Percentiles rank a stretch among this genome's conserved stretches.
Evolutionary conservation across 176 grass and related monocot genomes (phyloP).

Genomic region (Chloris gayana): DNA sequence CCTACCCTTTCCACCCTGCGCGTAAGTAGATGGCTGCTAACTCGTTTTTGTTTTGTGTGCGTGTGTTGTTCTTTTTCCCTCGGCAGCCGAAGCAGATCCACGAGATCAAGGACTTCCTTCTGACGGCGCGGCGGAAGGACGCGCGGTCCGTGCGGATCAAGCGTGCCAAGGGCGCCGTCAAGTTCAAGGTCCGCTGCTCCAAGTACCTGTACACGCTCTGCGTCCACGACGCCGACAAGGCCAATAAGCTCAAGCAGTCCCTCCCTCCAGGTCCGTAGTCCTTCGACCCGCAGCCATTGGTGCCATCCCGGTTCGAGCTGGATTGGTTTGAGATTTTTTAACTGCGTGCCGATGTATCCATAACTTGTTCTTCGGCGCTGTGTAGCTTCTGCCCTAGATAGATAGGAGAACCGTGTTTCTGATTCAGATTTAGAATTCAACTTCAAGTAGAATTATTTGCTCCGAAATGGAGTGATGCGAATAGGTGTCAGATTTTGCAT

Average conservation of each 20-base stretch:
- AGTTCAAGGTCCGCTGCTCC: conserved; percentile 88
- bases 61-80: neutral
- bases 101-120: conserved; percentile 93
- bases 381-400: neutral
- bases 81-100: conserved; percentile 86
- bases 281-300: neutral
- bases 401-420: neutral
- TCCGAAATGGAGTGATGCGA: neutral
- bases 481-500: neutral
- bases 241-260: conserved; percentile 87
- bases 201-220: conserved; percentile 89
- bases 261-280: conserved; percentile 60
- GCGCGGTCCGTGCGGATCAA: conserved; percentile 78
- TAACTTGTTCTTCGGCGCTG: neutral
- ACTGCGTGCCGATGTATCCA: too few species aligned
- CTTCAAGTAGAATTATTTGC: neutral
- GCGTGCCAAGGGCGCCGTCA: conserved; percentile 77
- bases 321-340: conserved; percentile 4
- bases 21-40: neutral
- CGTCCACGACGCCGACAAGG: conserved; percentile 84
- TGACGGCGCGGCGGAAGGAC: conserved; percentile 83
- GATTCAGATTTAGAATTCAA: neutral
- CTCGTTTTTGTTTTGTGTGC: neutral
- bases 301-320: neutral
- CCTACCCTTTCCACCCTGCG: neutral